phyloP scores from a whole-genome alignment of 495 filamentous ascomycete species.

The Hypomontagnella monticulosa region DNA sequence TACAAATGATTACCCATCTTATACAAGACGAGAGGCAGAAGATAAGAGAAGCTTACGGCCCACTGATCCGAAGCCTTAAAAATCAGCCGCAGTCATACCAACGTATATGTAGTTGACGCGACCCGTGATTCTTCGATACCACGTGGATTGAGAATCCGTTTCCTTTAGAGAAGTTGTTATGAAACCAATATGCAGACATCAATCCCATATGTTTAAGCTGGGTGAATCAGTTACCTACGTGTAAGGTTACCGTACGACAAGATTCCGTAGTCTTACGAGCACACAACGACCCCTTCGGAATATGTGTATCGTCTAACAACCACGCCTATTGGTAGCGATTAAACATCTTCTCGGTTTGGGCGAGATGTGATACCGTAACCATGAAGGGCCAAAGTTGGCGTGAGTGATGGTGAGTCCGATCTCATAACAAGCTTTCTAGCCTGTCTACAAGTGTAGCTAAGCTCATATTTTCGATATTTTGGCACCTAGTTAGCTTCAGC shows the following conservation, averaged over 20 bases:
- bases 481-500: neutral
- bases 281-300: constrained; percentile 11
- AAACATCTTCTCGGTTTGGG: too few species aligned
- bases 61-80: constrained; percentile 3
- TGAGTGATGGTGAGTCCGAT: too few species aligned
- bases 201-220: too few species aligned
- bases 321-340: neutral
- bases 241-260: constrained; percentile 1
- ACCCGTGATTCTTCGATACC: neutral
- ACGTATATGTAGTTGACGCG: constrained; percentile 26
- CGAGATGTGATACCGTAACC: too few species aligned
- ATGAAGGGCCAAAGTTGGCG: too few species aligned
- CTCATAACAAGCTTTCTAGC: too few species aligned
- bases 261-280: constrained; percentile 1
- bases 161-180: neutral
- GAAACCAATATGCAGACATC: too few species aligned
- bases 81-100: neutral
- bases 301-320: constrained; percentile 12
- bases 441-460: too few species aligned
- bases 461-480: too few species aligned
- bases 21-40: constrained; percentile 1
- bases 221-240: neutral
- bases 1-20: neutral
- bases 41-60: neutral
- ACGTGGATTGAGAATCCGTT: neutral